A percentile compares a stretch with the other conserved stretches of the same genome.
phyloP scores from a whole-genome alignment of 106 monocot species.

The Dioscorea zingiberensis region DNA sequence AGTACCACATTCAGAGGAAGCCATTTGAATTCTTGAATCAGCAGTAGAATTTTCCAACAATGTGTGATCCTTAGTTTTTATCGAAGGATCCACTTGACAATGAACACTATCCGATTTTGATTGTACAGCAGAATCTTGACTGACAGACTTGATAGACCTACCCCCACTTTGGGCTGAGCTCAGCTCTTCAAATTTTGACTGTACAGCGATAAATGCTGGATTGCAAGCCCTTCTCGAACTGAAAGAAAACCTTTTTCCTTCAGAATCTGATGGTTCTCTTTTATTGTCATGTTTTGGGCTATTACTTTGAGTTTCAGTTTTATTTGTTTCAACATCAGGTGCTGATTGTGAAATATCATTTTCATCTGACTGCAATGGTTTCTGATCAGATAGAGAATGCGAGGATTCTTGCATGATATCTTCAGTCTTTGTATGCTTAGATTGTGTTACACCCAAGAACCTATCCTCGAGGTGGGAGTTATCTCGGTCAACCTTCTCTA shows the following conservation, averaged over 20 bases:
- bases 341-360: slow-evolving; percentile 9
- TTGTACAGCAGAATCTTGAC: slow-evolving; percentile 18
- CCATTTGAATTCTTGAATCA: slow-evolving; percentile 32
- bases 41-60: slow-evolving; percentile 18
- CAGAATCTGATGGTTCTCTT: slow-evolving; percentile 37
- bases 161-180: slow-evolving; percentile 26
- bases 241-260: slow-evolving; percentile 31
- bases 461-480: slow-evolving; percentile 9
- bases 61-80: slow-evolving; percentile 9
- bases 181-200: slow-evolving; percentile 92
- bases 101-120: slow-evolving; percentile 14
- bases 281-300: slow-evolving; percentile 11
- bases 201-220: slow-evolving; percentile 81
- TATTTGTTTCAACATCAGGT: slow-evolving; percentile 14
- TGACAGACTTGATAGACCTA: slow-evolving; percentile 17
- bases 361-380: neutral
- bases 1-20: slow-evolving; percentile 81
- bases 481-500: slow-evolving; percentile 14
- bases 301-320: slow-evolving; percentile 9
- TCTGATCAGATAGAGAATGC: slow-evolving; percentile 5
- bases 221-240: slow-evolving; percentile 44
- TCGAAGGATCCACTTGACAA: slow-evolving; percentile 10
- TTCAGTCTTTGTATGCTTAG: neutral
- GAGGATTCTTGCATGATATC: slow-evolving; percentile 4
- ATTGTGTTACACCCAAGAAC: slow-evolving; percentile 3